Conservation (phyloP, 148 eudicot genomes). For the Chenopodium berlandieri region DNA sequence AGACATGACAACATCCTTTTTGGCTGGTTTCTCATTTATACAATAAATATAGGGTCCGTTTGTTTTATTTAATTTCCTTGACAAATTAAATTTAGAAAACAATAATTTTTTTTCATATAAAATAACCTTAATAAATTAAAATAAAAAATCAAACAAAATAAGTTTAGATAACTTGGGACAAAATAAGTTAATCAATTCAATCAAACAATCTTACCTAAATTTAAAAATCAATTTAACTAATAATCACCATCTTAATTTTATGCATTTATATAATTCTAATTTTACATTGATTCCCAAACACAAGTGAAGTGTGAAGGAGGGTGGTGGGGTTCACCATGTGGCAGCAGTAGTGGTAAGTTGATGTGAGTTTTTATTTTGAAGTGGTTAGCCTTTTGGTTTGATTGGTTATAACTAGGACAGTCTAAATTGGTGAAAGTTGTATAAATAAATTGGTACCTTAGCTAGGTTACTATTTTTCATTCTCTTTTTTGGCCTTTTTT, state of each 20-base stretch:
- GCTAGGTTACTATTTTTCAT: neutral
- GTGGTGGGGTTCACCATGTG: conserved; percentile 27
- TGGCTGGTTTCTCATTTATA: neutral
- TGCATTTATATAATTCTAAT: too few species aligned
- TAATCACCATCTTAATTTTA: too few species aligned
- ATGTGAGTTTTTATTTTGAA: conserved; percentile 13
- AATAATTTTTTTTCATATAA: neutral
- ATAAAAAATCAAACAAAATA: too few species aligned
- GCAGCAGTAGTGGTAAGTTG: neutral
- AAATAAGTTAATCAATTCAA: too few species aligned
- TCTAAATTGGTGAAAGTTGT: conserved; percentile 1
- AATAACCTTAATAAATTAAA: too few species aligned
- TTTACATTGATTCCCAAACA: neutral
- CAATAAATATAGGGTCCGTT: neutral
- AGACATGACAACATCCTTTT: conserved; percentile 17
- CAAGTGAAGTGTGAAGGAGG: conserved; percentile 19
- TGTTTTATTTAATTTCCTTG: too few species aligned
- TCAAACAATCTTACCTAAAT: too few species aligned
- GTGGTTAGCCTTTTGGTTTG: conserved; percentile 2
- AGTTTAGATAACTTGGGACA: too few species aligned
- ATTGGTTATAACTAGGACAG: conserved; percentile 1
- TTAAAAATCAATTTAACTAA: too few species aligned
- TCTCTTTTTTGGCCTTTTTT: neutral
- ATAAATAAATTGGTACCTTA: neutral
- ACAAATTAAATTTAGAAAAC: neutral